Base-by-base conservation (phyloP, 176 grass and related monocot species). In the Lolium multiflorum region DNA sequence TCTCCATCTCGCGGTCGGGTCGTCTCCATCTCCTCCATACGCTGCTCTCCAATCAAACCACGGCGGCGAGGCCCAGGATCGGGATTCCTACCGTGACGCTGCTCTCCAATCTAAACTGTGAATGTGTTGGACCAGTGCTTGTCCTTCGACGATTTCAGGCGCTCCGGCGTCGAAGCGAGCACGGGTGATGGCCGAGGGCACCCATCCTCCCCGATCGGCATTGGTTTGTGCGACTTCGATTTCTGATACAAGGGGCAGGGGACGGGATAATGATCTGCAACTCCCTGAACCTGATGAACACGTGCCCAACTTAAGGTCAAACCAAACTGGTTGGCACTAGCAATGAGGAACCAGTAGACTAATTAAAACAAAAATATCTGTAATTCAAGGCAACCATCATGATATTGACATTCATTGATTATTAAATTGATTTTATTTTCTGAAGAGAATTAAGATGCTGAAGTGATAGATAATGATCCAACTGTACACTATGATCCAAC, bases 161-260 rank as follows among this genome's bases (percentile, higher is more conserved):
- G 37, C 49, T 87, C 86, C 15, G 88, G 76, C 72, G 77, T 66
- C 49, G 71, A 81, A 67, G 82, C 28, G 20, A 50, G 1, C 43
- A 55, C 66, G 24, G 90, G 83, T 11, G 82, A 90, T 25, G 78
- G 21, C 6, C 62, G 68, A 55, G 85, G 82, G 10, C 41, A 17
- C 39, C 35, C 85, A 17, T 81, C 71, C 47, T 84, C 83, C 7
- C 88, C 80, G 2, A 44, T 86, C 76, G 84, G 65, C 17, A 49
- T 84, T 59, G 71, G 88, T 62, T 69, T 66, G 14, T 90, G 83
- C 39, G 89, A 75, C 28, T 90, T 90, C 68, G 87, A 90, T 65
- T 86, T 91, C 65, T 91, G 60, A 74, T 14, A 51, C 3, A 22
- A 75, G 70, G 48, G 69, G 24, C 51, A 11, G 39, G 31, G 69